Conservation (phyloP, 257 asterid genomes). For the Datura wrightii region DNA sequence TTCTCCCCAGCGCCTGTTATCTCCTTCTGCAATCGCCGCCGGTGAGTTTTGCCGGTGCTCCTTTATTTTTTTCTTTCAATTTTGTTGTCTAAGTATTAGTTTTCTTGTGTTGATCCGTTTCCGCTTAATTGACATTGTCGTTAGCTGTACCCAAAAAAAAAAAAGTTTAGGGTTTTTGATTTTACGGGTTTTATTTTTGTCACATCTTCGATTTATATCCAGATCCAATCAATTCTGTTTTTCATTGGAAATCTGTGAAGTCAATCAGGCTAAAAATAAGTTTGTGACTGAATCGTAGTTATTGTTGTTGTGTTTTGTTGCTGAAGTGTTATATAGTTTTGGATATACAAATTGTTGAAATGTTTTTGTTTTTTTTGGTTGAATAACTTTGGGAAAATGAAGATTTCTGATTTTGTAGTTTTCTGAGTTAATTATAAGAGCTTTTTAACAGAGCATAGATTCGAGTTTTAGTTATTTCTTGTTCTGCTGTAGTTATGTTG, state of each 20-base stretch:
- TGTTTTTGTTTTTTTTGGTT: background rate
- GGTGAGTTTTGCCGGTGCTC: background rate
- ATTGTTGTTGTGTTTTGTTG: background rate
- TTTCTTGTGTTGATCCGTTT: background rate
- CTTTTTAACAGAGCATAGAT: background rate
- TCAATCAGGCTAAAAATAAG: background rate
- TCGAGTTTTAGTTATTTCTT: background rate
- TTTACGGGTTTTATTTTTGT: background rate
- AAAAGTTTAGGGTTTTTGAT: background rate
- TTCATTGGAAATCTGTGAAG: background rate
- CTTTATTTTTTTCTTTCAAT: background rate
- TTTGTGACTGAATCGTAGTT: background rate
- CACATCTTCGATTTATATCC: background rate
- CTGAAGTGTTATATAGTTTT: background rate
- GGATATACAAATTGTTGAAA: background rate
- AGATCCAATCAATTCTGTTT: slow-evolving; percentile 20
- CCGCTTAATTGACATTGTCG: background rate
- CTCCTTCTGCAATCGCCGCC: background rate
- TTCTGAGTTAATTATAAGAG: background rate
- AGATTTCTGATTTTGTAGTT: background rate
- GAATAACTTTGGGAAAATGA: background rate
- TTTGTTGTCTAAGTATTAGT: background rate
- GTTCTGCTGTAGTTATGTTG: background rate
- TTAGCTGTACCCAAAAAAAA: background rate
- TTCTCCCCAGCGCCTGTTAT: background rate